phyloP scores from a whole-genome alignment of 768 basidiomycete species.

The Kwoniella sp. region DNA sequence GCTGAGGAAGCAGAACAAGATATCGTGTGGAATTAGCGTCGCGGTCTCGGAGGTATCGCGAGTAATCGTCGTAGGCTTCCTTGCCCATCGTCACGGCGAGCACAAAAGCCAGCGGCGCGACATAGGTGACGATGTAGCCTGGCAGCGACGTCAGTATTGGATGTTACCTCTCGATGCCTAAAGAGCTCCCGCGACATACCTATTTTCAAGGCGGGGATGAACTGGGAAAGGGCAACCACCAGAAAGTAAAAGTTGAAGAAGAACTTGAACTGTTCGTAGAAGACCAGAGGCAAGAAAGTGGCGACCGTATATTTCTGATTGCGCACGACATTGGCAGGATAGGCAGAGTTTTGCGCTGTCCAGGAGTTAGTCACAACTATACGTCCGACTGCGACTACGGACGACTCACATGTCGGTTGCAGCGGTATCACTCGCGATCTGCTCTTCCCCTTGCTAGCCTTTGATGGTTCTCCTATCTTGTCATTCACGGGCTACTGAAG shows the following conservation, averaged over 20 bases:
- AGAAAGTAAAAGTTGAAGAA: constrained; percentile 99
- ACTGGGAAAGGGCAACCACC: constrained; percentile 91
- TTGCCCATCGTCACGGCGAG: constrained; percentile 94
- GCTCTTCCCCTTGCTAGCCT: constrained; percentile 11
- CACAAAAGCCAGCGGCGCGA: constrained; percentile 94
- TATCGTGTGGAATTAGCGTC: constrained; percentile 95
- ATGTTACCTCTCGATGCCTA: neutral
- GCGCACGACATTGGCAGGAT: constrained; percentile 81
- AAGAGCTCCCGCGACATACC: constrained; percentile 55
- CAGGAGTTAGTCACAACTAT: too few species aligned
- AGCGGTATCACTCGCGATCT: constrained; percentile 39
- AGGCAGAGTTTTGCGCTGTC: constrained; percentile 25
- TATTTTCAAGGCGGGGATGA: constrained; percentile 91
- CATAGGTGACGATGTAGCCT: constrained; percentile 94
- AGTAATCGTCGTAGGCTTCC: constrained; percentile 98
- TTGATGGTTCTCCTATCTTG: neutral
- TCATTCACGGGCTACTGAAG: neutral
- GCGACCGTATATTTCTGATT: constrained; percentile 97
- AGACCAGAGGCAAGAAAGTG: constrained; percentile 94
- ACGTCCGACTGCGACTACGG: neutral
- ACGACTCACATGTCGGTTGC: constrained; percentile 20
- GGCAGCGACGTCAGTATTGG: neutral
- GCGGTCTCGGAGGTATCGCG: constrained; percentile 80
- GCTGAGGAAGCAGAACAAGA: constrained; percentile 64
- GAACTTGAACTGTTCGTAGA: constrained; percentile 99